Evolutionary conservation across 2,329 filamentous ascomycete species (phyloP).

Genomic region (Colletotrichum cuscutae): DNA sequence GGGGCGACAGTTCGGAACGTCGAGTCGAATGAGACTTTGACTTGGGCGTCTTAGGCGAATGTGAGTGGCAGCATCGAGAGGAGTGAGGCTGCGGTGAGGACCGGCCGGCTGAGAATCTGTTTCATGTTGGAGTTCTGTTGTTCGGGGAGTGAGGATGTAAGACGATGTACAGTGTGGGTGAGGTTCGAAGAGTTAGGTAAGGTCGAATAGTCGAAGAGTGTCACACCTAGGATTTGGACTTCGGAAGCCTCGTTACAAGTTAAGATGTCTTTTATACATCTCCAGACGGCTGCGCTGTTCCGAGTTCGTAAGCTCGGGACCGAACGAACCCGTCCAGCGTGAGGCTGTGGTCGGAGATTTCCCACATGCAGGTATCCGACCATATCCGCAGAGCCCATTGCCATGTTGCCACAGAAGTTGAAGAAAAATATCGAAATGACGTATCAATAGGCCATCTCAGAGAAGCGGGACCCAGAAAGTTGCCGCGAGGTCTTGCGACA

Average conservation of each 20-base stretch:
- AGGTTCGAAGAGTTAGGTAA: too few species aligned
- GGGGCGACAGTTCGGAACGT: neutral
- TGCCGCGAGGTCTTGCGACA: neutral
- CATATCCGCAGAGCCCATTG: too few species aligned
- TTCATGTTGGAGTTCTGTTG: neutral
- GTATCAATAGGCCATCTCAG: neutral
- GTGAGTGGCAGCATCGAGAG: neutral
- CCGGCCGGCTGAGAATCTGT: neutral
- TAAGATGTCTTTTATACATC: neutral
- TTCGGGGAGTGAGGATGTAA: neutral
- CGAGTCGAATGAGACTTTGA: neutral
- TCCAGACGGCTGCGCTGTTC: neutral
- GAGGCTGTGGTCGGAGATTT: neutral
- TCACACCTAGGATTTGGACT: too few species aligned
- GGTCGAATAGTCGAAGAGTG: neutral
- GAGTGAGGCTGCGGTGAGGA: neutral
- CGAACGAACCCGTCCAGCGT: neutral
- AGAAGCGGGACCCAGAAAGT: neutral
- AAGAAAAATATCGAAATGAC: neutral
- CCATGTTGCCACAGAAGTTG: neutral
- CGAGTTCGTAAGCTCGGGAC: neutral
- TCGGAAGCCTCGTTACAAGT: neutral
- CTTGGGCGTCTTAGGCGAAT: neutral
- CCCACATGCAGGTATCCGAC: neutral
- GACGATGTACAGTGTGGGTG: neutral